Base-by-base conservation (phyloP, 2,329 filamentous ascomycete genomes). In the Botryotinia convoluta region DNA sequence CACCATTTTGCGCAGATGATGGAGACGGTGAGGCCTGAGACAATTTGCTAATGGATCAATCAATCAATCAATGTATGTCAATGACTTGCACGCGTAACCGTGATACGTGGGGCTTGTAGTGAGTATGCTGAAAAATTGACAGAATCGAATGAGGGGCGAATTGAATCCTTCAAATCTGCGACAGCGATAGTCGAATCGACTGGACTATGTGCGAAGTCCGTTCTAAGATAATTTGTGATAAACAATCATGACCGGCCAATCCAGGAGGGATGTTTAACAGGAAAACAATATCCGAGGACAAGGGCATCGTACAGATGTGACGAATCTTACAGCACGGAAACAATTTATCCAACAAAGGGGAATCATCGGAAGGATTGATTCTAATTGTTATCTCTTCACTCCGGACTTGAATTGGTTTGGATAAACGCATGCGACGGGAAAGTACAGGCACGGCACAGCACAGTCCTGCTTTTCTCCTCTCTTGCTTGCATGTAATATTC, bases 381-480 rank as follows among this genome's bases (percentile, higher is more conserved):
- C n/a, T 59, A 26, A 42, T 20, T 69, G 10, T 26, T 32, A 32
- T 69, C 35, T 60, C 54, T 26, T 59, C 18, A 9, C 35, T 54
- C 35, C 51, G n/a, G 35, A 29, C n/a, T 37, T 26, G n/a, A 29
- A 35, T 59, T 29, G 51, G 39, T 37, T 35, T 72, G 54, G 71
- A 68, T 68, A 68, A 68, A 72, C 32, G 42, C 62, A 71, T 68
- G 62, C 71, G 62, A 68, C 71, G 71, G 71, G 42, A 72, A 68
- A 8, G 71, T 59, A 68, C 71, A 68, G 71, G 44, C 59, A 68
- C 51, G 62, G 71, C 39, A 72, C 51, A 67, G 48, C 39, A 72
- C 51, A 68, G 45, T 59, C 20, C 63, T 65, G 26, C 26, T 22
- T 37, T 42, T 57, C 51, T 57, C 44, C 60, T 72, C 70, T 72